These are phyloP conservation scores for Fusarium luffae DNA, from an alignment of 2,329 filamentous ascomycete species.

Conservation along the genomic window DNA sequence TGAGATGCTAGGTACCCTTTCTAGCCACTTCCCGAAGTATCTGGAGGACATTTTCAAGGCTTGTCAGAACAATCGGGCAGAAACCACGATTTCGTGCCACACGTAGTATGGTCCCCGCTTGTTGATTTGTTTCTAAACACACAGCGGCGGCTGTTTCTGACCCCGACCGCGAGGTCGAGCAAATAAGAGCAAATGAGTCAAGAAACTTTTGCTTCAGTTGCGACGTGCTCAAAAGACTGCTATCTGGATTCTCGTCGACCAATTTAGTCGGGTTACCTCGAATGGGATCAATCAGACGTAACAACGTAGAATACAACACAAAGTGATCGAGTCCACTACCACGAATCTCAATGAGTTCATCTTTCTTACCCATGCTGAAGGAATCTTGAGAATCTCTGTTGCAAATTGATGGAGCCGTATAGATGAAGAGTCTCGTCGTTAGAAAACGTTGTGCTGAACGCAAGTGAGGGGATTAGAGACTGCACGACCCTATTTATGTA, in stretches of 20 bases:
- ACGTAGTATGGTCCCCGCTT: conserved; percentile 11
- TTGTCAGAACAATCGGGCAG: background rate
- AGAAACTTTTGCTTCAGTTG: conserved; percentile 47
- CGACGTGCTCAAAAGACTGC: background rate
- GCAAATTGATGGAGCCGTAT: too few relatives aligned
- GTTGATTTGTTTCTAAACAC: conserved; percentile 43
- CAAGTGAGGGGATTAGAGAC: too few relatives aligned
- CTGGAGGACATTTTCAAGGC: background rate
- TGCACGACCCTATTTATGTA: too few relatives aligned
- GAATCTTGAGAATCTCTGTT: too few relatives aligned
- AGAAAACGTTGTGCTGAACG: too few relatives aligned
- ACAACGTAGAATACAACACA: background rate
- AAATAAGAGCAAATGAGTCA: conserved; percentile 50
- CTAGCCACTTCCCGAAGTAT: conserved; percentile 7
- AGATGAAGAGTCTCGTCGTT: too few relatives aligned
- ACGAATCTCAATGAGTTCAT: too few relatives aligned
- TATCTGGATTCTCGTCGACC: conserved; percentile 7
- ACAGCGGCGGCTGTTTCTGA: conserved; percentile 47
- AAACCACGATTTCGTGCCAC: conserved; percentile 46
- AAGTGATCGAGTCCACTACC: conserved; percentile 1
- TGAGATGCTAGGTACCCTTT: background rate
- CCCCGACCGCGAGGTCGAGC: conserved; percentile 39
- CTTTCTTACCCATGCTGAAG: too few relatives aligned
- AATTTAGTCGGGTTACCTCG: conserved; percentile 11
- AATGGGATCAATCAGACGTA: conserved; percentile 18